Percentiles rank a stretch among this genome's conserved stretches.
Conservation (phyloP, 1,284 basidiomycete genomes). For the Apiotrichum brassicae region DNA sequence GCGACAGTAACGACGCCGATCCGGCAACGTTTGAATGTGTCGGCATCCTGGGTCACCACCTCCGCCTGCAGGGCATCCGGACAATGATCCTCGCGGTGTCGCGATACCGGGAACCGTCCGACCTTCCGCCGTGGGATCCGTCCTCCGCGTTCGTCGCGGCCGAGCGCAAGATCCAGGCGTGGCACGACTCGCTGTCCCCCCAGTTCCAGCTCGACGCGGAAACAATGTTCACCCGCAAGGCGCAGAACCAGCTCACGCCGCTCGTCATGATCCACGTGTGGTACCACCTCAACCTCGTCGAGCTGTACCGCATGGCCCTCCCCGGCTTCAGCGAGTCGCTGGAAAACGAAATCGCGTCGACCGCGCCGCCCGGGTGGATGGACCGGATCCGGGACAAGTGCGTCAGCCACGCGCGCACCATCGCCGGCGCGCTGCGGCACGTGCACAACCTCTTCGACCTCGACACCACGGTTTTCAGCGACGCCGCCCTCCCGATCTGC, state of each 20-base stretch:
- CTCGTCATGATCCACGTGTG: constrained; percentile 22
- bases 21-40: constrained; percentile 6
- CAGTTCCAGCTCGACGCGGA: constrained; percentile 18
- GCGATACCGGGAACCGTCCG: constrained; percentile 7
- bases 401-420: constrained; percentile 11
- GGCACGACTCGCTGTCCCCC: constrained; percentile 9
- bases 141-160: constrained; percentile 5
- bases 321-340: constrained; percentile 20
- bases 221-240: constrained; percentile 18
- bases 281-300: constrained; percentile 18
- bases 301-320: constrained; percentile 16
- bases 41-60: constrained; percentile 16
- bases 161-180: constrained; percentile 12
- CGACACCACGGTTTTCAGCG: constrained; percentile 14
- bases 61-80: constrained; percentile 14
- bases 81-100: constrained; percentile 11
- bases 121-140: constrained; percentile 16
- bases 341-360: neutral
- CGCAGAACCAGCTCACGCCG: constrained; percentile 17
- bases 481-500: constrained; percentile 18
- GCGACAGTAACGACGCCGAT: neutral
- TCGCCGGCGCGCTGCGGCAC: constrained; percentile 7
- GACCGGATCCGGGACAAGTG: constrained; percentile 10
- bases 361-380: constrained; percentile 16
- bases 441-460: constrained; percentile 14